Conservation (phyloP, 2,329 filamentous ascomycete genomes). For the Lachnum nothofagi region DNA sequence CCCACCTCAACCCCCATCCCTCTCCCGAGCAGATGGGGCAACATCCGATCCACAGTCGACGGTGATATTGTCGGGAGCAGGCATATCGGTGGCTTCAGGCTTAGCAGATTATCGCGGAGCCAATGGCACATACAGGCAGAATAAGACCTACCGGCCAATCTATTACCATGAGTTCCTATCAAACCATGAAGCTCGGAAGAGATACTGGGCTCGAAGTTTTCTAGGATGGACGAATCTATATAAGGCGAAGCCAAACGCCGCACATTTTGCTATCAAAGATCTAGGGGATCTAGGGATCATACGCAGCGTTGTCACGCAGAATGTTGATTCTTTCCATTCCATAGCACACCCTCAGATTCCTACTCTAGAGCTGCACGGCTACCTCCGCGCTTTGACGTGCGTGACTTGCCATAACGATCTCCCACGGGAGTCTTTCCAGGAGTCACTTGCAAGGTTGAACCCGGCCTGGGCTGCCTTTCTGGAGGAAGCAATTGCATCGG, state of each 20-base stretch:
- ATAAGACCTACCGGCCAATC: constrained; percentile 84
- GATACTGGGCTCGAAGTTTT: constrained; percentile 95
- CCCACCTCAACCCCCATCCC: constrained; percentile 46
- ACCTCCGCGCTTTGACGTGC: constrained; percentile 76
- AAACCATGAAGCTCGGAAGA: constrained; percentile 77
- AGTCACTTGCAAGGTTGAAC: constrained; percentile 70
- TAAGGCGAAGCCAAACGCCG: constrained; percentile 71
- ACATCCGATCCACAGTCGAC: constrained; percentile 42
- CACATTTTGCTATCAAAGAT: constrained; percentile 71
- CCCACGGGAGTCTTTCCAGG: constrained; percentile 69
- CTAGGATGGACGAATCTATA: constrained; percentile 82
- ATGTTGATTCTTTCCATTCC: constrained; percentile 91
- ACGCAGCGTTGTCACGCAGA: constrained; percentile 80
- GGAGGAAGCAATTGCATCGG: constrained; percentile 62
- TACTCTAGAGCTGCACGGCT: constrained; percentile 86
- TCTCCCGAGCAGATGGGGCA: constrained; percentile 31
- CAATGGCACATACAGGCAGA: constrained; percentile 87
- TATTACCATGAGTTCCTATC: constrained; percentile 86
- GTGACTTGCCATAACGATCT: constrained; percentile 70
- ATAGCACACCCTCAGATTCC: constrained; percentile 67
- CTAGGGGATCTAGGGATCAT: constrained; percentile 69
- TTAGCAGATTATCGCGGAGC: constrained; percentile 87
- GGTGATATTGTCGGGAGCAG: constrained; percentile 72
- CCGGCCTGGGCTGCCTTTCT: constrained; percentile 80
- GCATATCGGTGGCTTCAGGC: constrained; percentile 87